phyloP scores from a whole-genome alignment of 1,139 yeast species.

The Arxiozyma telluris region DNA sequence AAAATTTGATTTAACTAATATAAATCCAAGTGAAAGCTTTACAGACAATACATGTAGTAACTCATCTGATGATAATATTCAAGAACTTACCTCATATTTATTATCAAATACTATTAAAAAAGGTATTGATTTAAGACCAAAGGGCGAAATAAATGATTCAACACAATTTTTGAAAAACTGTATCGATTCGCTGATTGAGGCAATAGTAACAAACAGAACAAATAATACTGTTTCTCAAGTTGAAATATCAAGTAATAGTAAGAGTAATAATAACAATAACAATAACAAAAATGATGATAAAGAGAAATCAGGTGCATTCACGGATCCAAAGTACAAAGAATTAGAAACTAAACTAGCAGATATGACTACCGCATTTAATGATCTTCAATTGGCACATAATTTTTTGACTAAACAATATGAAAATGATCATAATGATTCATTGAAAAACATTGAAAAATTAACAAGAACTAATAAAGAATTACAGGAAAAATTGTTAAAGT shows the following conservation, averaged over 20 bases:
- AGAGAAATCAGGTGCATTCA: background rate
- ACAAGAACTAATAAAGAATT: constrained; percentile 25
- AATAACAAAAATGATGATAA: background rate
- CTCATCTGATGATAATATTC: constrained; percentile 13
- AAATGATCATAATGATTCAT: constrained; percentile 25
- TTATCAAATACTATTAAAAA: constrained; percentile 24
- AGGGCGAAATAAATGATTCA: constrained; percentile 13
- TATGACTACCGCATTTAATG: constrained; percentile 26
- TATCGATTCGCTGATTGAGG: constrained; percentile 18
- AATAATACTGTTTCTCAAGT: constrained; percentile 2
- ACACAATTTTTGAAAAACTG: constrained; percentile 23
- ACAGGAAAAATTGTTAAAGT: constrained; percentile 24
- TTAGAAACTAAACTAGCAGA: constrained; percentile 9
- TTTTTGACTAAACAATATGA: constrained; percentile 30
- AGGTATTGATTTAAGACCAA: constrained; percentile 24
- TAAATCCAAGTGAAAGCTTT: background rate
- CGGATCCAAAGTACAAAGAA: background rate
- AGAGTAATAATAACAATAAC: background rate
- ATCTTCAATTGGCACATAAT: constrained; percentile 30
- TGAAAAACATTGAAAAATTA: constrained; percentile 25
- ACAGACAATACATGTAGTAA: background rate
- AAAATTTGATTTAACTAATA: background rate
- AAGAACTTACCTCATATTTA: constrained; percentile 26
- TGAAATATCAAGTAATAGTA: background rate
- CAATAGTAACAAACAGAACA: background rate